Evolutionary conservation across 345 rosid genomes (phyloP), one percentile per base, ranked within the genome.

Genomic region (Stellera chamaejasme): DNA sequence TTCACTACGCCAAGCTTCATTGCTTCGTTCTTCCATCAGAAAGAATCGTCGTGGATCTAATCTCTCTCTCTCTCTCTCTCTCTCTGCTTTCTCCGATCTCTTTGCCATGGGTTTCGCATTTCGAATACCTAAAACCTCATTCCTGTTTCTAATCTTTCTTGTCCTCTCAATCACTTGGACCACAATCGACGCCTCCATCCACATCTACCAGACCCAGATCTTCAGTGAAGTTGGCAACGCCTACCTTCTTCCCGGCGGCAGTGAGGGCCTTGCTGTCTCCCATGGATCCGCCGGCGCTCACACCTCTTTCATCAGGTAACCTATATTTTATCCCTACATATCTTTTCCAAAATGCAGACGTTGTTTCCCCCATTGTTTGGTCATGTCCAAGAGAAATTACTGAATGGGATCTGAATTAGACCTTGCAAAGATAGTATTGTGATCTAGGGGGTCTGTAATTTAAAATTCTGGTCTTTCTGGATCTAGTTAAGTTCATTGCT

Each of bases 191-290:
- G 81, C 86, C 53, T 93, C 99, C 62, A 71, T 72, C 64, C 99
- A 93, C 83, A 56, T 69, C 69, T 89, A 93, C 79, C 42, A 60
- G 46, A 71, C 71, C 5, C 78, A 81, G 47, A 62, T 80, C 45
- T 89, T 93, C 80, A 66, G 60, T 48, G 95, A 87, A 66, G 89
- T 84, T 59, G 99, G 99, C 62, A 93, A 82, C 54, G 69, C 94
- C 50, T 82, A 72, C 66, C 94, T 93, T 65, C 91, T 93, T 63
- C 72, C 92, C 50, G 99, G 99, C 47, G 99, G 97, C 65, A 93
- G 99, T 78, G 99, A 93, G 64, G 99, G 99, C 66, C 72, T 89
- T 63, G 72, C 59, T 69, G 73, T 91, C 55, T 67, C 72, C 59
- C 41, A 16, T 10, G 10, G 43, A 6, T 51, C 59, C 46, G 52